A percentile compares a stretch with the other conserved stretches of the same genome.
These are phyloP conservation scores for Phytophthora tubulina DNA, from an alignment of 352 stramenopile genomes.

Conservation along the genomic window DNA sequence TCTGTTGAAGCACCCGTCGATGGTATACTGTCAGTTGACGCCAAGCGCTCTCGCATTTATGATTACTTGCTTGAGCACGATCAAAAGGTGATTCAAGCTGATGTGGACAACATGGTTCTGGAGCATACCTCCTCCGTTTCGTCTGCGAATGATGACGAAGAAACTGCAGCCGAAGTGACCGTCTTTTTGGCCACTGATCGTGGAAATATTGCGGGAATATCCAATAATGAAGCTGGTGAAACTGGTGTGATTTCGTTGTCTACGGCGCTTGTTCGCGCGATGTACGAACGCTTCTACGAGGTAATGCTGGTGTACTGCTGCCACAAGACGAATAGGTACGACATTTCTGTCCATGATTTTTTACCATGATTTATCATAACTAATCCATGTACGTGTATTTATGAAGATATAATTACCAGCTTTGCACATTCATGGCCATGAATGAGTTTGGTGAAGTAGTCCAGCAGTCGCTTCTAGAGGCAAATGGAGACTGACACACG, in stretches of 20 bases:
- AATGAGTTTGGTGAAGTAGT: conserved; percentile 23
- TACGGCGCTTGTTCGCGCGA: conserved; percentile 8
- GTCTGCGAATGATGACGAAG: conserved; percentile 10
- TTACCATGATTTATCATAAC: not conserved
- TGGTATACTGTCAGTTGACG: conserved; percentile 15
- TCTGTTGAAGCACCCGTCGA: not conserved
- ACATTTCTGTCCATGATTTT: not conserved
- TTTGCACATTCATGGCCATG: conserved; percentile 19
- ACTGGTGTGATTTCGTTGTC: conserved; percentile 13
- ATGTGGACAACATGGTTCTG: conserved; percentile 29
- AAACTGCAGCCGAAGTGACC: not conserved
- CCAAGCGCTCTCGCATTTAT: conserved; percentile 15
- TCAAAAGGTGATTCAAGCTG: conserved; percentile 30
- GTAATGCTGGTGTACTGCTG: conserved; percentile 20
- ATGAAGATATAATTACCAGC: conserved; percentile 35
- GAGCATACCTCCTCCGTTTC: not conserved
- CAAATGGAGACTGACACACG: conserved; percentile 2
- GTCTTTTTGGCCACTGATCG: not conserved
- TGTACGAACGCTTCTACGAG: conserved; percentile 19
- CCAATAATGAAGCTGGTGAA: conserved; percentile 6
- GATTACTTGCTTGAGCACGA: conserved; percentile 23
- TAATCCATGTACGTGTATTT: not conserved
- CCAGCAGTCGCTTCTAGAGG: conserved; percentile 11
- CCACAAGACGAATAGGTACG: conserved; percentile 25
- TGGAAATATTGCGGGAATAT: not conserved